Base-by-base conservation (phyloP, 176 grass and related monocot species). In the Pharus latifolius region DNA sequence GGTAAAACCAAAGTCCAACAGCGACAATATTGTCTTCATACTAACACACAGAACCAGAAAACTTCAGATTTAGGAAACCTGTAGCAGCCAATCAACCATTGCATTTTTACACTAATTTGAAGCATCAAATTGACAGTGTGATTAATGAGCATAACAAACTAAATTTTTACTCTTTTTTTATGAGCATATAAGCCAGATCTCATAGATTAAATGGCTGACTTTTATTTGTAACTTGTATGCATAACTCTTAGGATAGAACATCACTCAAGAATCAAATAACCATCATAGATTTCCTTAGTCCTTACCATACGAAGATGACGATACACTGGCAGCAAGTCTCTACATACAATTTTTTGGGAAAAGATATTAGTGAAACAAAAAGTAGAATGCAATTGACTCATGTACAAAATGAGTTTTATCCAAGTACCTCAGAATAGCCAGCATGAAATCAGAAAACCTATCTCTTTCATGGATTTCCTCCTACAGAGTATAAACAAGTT, bases 381-480 rank as follows among this genome's bases (percentile, higher is more conserved):
- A 44, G 51, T 70, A 23, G 10, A 75, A 48, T 43, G 29, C 52
- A 77, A 43, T 23, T 61, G 65, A 78, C 5, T 38, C 56, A 30
- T 60, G 41, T 20, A 77, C 12, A 48, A 26, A 69, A 41, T 10
- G 6, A 25, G 27, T 40, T 65, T 69, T 53, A 42, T 35, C 23
- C 28, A 49, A 52, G 49, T 90, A 98, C 94, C 94, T 98, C 76
- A 98, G 62, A 85, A 98, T 98, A 73, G 89, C 49, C 66, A 98
- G 79, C 75, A 88, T 91, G 74, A 98, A 98, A 90, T 98, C 94
- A 44, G 94, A 98, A 90, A 85, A 98, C 68, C 84, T 93, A 82
- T 98, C 94, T 78, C 94, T 90, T 84, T 98, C 94, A 69, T 98
- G 94, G 78, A 98, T 90, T 93, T 98, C 94, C 81, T 98, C 94